A percentile compares a stretch with the other conserved stretches of the same genome.
Evolutionary conservation across 192 early-diverging fungal species (phyloP).

Genomic region (Backusella tarrabulga): DNA sequence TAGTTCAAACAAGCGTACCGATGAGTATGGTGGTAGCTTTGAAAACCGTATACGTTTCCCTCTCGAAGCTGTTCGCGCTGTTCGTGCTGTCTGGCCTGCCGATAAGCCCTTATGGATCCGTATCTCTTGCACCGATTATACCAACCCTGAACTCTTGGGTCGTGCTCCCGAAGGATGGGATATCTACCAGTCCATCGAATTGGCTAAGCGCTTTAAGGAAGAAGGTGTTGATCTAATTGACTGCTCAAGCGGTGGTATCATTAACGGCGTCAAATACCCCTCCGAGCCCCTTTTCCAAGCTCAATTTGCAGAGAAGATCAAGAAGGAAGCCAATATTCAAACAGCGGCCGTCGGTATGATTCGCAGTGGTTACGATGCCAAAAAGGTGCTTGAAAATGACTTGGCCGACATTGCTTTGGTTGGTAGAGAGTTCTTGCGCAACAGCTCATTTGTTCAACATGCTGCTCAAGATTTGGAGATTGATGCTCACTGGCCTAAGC

Average conservation of each 20-base stretch:
- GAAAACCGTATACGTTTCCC: conserved; percentile 83
- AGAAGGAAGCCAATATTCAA: conserved; percentile 51
- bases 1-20: conserved; percentile 80
- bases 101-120: conserved; percentile 85
- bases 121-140: conserved; percentile 72
- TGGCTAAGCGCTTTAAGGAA: conserved; percentile 53
- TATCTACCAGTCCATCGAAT: conserved; percentile 65
- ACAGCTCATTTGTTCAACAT: conserved; percentile 63
- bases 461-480: conserved; percentile 65
- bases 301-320: conserved; percentile 66
- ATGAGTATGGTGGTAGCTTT: conserved; percentile 87
- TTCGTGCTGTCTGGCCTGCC: conserved; percentile 71
- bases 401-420: conserved; percentile 74
- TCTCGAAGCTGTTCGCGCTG: conserved; percentile 59
- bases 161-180: conserved; percentile 64
- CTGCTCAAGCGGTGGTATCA: conserved; percentile 72
- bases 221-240: conserved; percentile 86
- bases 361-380: conserved; percentile 60
- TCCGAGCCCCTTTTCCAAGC: conserved; percentile 59
- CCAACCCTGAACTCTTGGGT: conserved; percentile 39
- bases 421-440: conserved; percentile 65
- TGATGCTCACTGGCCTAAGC: conserved; percentile 57
- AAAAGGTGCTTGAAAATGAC: conserved; percentile 58
- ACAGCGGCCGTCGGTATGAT: conserved; percentile 75
- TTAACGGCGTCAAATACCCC: conserved; percentile 18